phyloP scores from a whole-genome alignment of 2,329 filamentous ascomycete genomes.

The Neodidymelliopsis sp. region DNA sequence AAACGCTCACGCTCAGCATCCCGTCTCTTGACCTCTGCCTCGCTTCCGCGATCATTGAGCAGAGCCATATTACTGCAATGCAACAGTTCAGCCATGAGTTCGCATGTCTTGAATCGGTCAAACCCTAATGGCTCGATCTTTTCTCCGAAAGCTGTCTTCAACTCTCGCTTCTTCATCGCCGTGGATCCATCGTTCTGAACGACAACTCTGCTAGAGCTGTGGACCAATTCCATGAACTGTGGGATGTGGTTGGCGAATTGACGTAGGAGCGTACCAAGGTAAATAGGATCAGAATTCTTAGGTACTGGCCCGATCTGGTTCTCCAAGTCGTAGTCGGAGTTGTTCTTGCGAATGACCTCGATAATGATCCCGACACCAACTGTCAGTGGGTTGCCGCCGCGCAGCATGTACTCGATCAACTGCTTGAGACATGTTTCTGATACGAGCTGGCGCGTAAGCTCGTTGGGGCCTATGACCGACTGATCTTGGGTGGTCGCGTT shows the following conservation, averaged over 20 bases:
- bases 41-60: slow-evolving; percentile 88
- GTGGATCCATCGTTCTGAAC: slow-evolving; percentile 63
- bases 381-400: slow-evolving; percentile 90
- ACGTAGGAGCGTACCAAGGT: slow-evolving; percentile 86
- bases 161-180: slow-evolving; percentile 73
- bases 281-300: slow-evolving; percentile 91
- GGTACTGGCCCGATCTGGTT: slow-evolving; percentile 81
- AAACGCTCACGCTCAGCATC: slow-evolving; percentile 83
- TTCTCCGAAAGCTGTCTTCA: slow-evolving; percentile 87
- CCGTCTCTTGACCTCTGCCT: slow-evolving; percentile 81
- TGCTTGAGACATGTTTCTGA: slow-evolving; percentile 83
- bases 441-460: slow-evolving; percentile 92
- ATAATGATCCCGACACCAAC: slow-evolving; percentile 98
- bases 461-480: slow-evolving; percentile 98
- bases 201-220: slow-evolving; percentile 70
- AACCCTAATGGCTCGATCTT: slow-evolving; percentile 95
- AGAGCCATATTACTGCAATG: slow-evolving; percentile 99
- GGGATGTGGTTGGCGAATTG: slow-evolving; percentile 91
- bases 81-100: slow-evolving; percentile 95
- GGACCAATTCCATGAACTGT: slow-evolving; percentile 90
- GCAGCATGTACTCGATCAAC: slow-evolving; percentile 90
- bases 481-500: slow-evolving; percentile 98
- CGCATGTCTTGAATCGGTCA: slow-evolving; percentile 98
- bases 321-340: slow-evolving; percentile 97
- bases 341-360: slow-evolving; percentile 98